Conservation (phyloP, 2,329 filamentous ascomycete species). For the Ophiosphaerella herpotricha region DNA sequence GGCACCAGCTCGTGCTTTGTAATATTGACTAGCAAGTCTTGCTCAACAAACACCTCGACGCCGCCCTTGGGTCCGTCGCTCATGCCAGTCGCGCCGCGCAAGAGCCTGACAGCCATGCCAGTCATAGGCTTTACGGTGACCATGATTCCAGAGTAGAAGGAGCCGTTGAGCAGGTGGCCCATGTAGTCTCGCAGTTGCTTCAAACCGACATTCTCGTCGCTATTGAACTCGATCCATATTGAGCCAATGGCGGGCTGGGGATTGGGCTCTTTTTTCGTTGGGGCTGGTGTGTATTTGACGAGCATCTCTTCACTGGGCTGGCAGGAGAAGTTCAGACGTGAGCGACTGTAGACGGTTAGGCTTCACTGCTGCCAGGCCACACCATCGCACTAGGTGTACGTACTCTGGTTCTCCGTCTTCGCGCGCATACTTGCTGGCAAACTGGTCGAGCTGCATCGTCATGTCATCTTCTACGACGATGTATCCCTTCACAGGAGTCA, state of each 20-base stretch:
- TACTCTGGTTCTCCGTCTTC: slow-evolving; percentile 78
- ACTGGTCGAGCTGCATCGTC: slow-evolving; percentile 81
- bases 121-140: slow-evolving; percentile 83
- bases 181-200: slow-evolving; percentile 92
- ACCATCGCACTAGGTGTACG: slow-evolving; percentile 34
- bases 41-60: slow-evolving; percentile 94
- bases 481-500: slow-evolving; percentile 71
- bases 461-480: slow-evolving; percentile 88
- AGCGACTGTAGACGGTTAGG: slow-evolving; percentile 63
- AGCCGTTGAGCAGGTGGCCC: slow-evolving; percentile 75
- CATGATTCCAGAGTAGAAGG: slow-evolving; percentile 89
- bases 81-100: slow-evolving; percentile 36
- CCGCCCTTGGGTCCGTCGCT: slow-evolving; percentile 70
- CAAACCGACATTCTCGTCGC: slow-evolving; percentile 79
- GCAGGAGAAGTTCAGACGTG: slow-evolving; percentile 84
- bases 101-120: slow-evolving; percentile 64
- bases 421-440: slow-evolving; percentile 72
- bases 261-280: slow-evolving; percentile 70
- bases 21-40: slow-evolving; percentile 96
- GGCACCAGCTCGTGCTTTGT: slow-evolving; percentile 97
- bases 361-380: neutral
- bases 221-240: slow-evolving; percentile 91
- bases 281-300: slow-evolving; percentile 76
- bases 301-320: slow-evolving; percentile 84
- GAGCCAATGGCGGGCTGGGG: slow-evolving; percentile 78